Evolutionary conservation across 83 land plant species (phyloP), one percentile per base, ranked within the genome.

Genomic region (Diphasiastrum complanatum): DNA sequence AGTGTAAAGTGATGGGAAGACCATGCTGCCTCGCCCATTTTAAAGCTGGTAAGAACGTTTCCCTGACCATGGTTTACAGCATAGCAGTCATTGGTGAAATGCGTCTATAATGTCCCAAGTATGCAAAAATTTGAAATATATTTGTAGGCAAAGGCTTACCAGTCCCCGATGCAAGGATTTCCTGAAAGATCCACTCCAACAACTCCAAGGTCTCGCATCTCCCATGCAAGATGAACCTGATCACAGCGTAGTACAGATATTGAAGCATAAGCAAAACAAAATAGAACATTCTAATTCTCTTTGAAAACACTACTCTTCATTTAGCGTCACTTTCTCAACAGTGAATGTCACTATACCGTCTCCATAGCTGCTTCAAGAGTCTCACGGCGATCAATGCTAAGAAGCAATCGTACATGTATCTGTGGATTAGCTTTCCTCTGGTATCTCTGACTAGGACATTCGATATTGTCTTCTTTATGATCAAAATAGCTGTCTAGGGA

Each of bases 171-270:
- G 26, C 65, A 32, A 32, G 96, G 96, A 62, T 93, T 90, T 16
- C 99, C 96, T 46, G 96, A 85, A 20, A 93, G 87, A 65, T 89
- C 96, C 60, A 93, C 80, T 19, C 99, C 99, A 70, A 84, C 92
- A 14, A 93, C 82, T 32, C 99, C 96, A 31, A 25, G 29, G 29
- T 77, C 69, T 63, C 69, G 83, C 89, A 93, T 69, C 55, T 89
- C 89, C 35, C 76, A 45, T 31, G 96, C 99, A 51, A 93, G 79
- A 29, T 79, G 72, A 48, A 87, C 95, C 97, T 91, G 66, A 43
- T 35, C 38, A 43, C 45, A 57, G 18, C 34, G 11, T 35, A 5
- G 29, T 8, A 2, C 32, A 33, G n/a, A 55, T 26, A 22, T 23
- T 35, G 29, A 30, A 18, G 27, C 14, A 48, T 28, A 25, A 33